Conservation (phyloP, 208 protist species). For the Trichomonas vaginalis region DNA sequence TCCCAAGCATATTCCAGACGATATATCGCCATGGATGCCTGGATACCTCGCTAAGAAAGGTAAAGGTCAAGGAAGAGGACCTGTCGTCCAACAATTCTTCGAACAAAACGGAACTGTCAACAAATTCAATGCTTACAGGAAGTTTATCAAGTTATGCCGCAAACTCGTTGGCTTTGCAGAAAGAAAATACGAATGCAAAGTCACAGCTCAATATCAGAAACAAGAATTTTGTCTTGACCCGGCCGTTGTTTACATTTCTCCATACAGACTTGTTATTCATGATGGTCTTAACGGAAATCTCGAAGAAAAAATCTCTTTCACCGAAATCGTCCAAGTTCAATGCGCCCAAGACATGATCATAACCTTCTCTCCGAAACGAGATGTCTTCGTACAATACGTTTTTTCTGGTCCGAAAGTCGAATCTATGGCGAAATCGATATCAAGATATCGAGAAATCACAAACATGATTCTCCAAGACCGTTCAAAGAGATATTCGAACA, state of each 20-base stretch:
- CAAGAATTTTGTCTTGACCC: not conserved
- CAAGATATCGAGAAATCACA: not conserved
- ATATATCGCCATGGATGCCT: not conserved
- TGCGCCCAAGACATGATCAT: not conserved
- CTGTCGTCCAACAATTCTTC: not conserved
- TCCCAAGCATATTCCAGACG: not conserved
- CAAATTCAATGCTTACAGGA: not conserved
- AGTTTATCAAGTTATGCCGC: not conserved
- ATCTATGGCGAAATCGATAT: not conserved
- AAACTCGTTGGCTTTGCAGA: not conserved
- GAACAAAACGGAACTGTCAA: not conserved
- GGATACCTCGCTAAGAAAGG: not conserved
- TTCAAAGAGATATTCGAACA: not conserved
- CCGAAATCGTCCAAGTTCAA: not conserved
- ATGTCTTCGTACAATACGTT: not conserved
- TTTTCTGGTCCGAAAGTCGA: not conserved
- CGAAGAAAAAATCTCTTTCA: not conserved
- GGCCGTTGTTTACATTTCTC: not conserved
- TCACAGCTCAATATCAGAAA: not conserved
- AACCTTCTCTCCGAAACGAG: not conserved
- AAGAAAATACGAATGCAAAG: not conserved
- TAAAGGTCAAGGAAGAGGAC: not conserved
- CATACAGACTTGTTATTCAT: not conserved
- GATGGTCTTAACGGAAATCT: not conserved
- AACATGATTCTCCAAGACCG: not conserved